Conservation (phyloP, 108 stramenopile genomes). For the Stephanodiscus triporus region DNA sequence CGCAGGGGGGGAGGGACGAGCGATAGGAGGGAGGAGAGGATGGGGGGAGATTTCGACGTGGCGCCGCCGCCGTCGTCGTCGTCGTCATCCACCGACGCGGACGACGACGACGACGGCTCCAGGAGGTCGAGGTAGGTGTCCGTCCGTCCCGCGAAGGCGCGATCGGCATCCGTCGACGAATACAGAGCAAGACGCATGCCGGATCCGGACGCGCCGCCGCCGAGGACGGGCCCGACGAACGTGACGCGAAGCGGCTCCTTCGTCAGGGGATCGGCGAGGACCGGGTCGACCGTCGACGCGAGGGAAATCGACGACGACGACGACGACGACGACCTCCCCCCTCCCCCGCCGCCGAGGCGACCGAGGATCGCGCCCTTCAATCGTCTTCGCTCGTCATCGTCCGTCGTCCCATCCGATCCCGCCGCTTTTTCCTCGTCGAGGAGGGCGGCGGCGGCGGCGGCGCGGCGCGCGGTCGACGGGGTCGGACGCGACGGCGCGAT, state of each 20-base stretch:
- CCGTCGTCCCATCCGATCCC: too few species aligned
- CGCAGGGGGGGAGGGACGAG: constrained; percentile 77
- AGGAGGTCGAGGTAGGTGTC: constrained; percentile 72
- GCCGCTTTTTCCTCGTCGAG: neutral
- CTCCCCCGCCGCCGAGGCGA: constrained; percentile 30
- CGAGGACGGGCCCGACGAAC: constrained; percentile 45
- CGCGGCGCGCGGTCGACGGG: neutral
- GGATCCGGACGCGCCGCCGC: constrained; percentile 36
- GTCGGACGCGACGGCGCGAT: too few species aligned
- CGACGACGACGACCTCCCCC: neutral
- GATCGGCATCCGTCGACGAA: constrained; percentile 49
- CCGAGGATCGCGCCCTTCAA: constrained; percentile 31
- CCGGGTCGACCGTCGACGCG: constrained; percentile 46
- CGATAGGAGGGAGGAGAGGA: constrained; percentile 43
- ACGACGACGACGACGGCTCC: constrained; percentile 46
- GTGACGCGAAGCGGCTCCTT: constrained; percentile 65
- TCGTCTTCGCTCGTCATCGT: neutral
- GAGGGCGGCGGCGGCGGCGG: neutral
- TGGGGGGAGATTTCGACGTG: constrained; percentile 25
- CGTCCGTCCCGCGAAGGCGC: constrained; percentile 54
- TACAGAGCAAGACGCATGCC: constrained; percentile 44
- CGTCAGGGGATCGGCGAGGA: constrained; percentile 75
- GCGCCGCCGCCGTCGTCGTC: constrained; percentile 13
- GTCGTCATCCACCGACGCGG: constrained; percentile 4
- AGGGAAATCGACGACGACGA: neutral